Evolutionary conservation across 2,329 filamentous ascomycete species (phyloP), one percentile per base, ranked within the genome.

Genomic region (Aspergillus sp.): DNA sequence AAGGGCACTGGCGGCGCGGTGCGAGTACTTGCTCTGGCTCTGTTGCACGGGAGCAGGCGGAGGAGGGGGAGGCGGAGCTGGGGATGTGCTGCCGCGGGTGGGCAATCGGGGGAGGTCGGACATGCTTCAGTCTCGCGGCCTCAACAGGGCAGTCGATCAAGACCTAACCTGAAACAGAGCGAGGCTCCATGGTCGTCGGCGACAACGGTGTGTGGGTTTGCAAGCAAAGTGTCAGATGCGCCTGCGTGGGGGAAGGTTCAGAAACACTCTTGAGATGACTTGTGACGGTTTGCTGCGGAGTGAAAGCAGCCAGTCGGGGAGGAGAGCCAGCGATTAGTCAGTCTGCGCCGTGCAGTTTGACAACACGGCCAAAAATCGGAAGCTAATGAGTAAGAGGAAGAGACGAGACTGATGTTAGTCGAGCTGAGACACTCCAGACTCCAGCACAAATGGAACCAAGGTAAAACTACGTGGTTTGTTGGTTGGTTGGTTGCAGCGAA

Each of bases 1-100:
- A 51, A 80, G 65, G 56, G 77, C 77, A 67, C 71, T 79, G 60
- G 77, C 77, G 44, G 77, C 77, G 57, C 77, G 74, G 60, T 75
- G 72, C 31, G 76, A 73, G 67, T 79, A 79, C 62, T 71, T 70
- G 62, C 70, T 69, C 60, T 73, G 72, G 54, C 60, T 65, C 47
- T 69, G 70, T 54, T 70, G 69, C 52, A 70, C 66, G 23, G 72
- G 73, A 44, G 69, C 73, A 49, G 73, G 72, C 23, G 73, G 72
- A 49, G 71, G 69, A 54, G 73, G 69, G 43, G 72, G 72, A 43
- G 73, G 65, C 52, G 72, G 71, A 64, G 66, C 67, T 59, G 69
- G 66, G 58, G 68, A 65, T 23, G 68, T 61, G 56, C 58, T 64
- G 60, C 62, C 63, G 68, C 63, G 66, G 56, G 62, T 58, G 57